Evolutionary conservation across 805 yeast species (phyloP).

Genomic region (Yarrowia sp.): DNA sequence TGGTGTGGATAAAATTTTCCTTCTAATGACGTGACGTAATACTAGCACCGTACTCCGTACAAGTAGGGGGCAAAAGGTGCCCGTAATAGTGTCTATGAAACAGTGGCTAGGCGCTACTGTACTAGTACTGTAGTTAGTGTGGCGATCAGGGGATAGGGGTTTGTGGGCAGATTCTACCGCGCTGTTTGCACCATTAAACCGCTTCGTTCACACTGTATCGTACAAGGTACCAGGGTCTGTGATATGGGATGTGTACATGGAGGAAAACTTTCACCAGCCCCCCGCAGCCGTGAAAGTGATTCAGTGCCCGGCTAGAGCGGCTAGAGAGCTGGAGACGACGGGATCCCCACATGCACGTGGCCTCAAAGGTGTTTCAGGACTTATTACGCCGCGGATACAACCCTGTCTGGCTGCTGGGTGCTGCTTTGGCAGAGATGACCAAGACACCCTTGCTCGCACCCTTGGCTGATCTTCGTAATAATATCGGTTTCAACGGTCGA

Average conservation of each 20-base stretch:
- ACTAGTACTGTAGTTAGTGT: too few relatives aligned
- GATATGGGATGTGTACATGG: too few relatives aligned
- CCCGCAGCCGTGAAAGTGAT: background rate
- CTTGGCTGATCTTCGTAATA: conserved; percentile 18
- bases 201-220: too few relatives aligned
- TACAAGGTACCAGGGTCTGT: too few relatives aligned
- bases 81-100: too few relatives aligned
- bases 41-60: too few relatives aligned
- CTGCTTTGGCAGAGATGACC: background rate
- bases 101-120: too few relatives aligned
- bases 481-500: background rate
- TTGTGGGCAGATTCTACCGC: too few relatives aligned
- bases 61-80: too few relatives aligned
- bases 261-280: conserved; percentile 3
- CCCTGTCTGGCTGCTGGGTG: background rate
- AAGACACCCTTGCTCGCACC: conserved; percentile 19
- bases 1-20: background rate
- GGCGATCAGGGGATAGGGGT: too few relatives aligned
- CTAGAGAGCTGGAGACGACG: background rate
- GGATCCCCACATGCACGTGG: background rate
- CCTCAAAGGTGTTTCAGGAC: background rate
- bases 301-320: background rate
- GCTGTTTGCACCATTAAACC: too few relatives aligned
- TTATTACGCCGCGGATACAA: conserved; percentile 10
- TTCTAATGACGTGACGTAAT: background rate